A percentile compares a stretch with the other conserved stretches of the same genome.
phyloP scores from a whole-genome alignment of 2,329 filamentous ascomycete species.

The Pseudogymnoascus sp. region DNA sequence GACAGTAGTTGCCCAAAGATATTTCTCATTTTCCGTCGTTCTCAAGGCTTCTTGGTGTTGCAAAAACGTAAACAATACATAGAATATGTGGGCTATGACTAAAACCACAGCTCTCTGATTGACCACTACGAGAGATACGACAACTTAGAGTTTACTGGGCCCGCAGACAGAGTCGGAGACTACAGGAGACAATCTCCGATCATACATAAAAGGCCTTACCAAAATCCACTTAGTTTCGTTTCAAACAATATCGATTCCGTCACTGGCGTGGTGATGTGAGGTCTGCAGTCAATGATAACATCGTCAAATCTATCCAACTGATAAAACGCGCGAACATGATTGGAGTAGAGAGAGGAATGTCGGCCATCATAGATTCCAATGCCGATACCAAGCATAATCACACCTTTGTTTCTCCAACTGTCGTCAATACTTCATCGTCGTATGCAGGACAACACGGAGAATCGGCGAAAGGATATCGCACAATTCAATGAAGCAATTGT shows the following conservation, averaged over 20 bases:
- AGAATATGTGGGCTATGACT: neutral
- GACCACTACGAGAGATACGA: neutral
- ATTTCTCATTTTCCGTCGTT: neutral
- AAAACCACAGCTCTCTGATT: neutral
- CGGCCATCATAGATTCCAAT: neutral
- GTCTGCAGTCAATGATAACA: neutral
- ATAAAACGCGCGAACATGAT: neutral
- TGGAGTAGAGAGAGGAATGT: neutral
- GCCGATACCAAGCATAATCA: neutral
- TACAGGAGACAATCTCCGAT: neutral
- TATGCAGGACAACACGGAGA: neutral
- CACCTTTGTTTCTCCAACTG: neutral
- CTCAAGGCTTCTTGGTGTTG: neutral
- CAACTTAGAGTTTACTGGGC: neutral
- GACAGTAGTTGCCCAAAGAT: neutral
- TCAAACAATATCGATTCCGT: neutral
- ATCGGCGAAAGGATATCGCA: neutral
- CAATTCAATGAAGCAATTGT: neutral
- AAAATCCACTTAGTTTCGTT: neutral
- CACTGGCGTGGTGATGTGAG: neutral
- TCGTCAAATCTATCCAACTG: neutral
- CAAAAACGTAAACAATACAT: neutral
- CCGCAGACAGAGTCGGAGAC: neutral
- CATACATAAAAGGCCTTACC: neutral
- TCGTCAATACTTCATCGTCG: neutral